phyloP scores from a whole-genome alignment of 768 basidiomycete species.

The Rhizopogon sp. region DNA sequence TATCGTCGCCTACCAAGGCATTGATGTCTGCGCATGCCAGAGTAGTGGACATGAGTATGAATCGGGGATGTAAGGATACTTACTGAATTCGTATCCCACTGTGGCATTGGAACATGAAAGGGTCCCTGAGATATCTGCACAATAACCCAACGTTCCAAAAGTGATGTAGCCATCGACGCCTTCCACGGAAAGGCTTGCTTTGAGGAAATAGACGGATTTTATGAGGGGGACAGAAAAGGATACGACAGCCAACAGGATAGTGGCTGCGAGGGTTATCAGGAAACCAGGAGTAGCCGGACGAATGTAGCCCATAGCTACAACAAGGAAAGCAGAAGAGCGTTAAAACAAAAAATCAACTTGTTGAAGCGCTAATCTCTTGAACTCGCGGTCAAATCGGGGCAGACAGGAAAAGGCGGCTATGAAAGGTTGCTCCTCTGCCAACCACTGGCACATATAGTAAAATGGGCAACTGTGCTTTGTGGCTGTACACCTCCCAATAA shows the following conservation, averaged over 20 bases:
- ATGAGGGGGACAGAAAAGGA: conserved; percentile 88
- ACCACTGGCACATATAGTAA: background rate
- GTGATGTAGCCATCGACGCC: conserved; percentile 58
- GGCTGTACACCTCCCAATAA: background rate
- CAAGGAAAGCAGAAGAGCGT: conserved; percentile 1
- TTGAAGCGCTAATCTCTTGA: background rate
- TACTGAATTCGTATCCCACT: conserved; percentile 87
- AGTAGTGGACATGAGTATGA: background rate
- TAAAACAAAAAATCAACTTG: background rate
- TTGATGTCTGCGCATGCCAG: conserved; percentile 62
- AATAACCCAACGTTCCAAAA: conserved; percentile 91
- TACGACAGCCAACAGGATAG: conserved; percentile 76
- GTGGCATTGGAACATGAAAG: conserved; percentile 74
- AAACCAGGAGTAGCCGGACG: conserved; percentile 91
- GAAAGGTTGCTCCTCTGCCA: too few relatives aligned
- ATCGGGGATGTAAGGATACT: conserved; percentile 24
- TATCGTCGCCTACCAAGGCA: conserved; percentile 63
- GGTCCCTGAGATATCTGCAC: conserved; percentile 48
- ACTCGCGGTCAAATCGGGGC: background rate
- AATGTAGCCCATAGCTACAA: conserved; percentile 49
- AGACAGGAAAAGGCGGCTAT: background rate
- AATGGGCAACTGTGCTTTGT: background rate
- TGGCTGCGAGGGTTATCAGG: conserved; percentile 73
- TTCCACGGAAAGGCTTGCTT: conserved; percentile 52
- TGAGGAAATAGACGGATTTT: conserved; percentile 87